Evolutionary conservation across 192 early-diverging fungal genomes (phyloP).

Genomic region (Lobulomyces angularis): DNA sequence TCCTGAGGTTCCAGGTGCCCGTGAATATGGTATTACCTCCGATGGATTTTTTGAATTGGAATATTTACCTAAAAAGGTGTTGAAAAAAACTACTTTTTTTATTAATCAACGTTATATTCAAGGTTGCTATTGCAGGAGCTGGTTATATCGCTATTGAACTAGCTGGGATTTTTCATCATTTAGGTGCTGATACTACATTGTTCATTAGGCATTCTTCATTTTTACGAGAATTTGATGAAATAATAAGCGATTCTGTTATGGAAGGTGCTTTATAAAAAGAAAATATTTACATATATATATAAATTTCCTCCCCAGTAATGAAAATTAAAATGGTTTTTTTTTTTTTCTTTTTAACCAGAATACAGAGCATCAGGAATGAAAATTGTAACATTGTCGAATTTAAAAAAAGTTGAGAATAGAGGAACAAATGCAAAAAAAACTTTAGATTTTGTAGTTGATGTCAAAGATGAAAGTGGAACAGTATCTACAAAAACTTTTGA

Average conservation of each 20-base stretch:
- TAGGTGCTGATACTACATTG: conserved; percentile 76
- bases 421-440: conserved; percentile 37
- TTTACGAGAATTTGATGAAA: conserved; percentile 73
- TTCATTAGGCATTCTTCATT: conserved; percentile 77
- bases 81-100: conserved; percentile 1
- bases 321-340: no score
- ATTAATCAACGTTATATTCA: conserved; percentile 8
- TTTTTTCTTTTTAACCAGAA: no score
- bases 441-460: conserved; percentile 19
- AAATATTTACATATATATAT: no score
- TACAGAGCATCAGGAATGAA: conserved; percentile 63
- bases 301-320: no score
- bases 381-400: conserved; percentile 55
- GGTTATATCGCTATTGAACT: conserved; percentile 97
- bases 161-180: conserved; percentile 78
- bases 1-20: conserved; percentile 67
- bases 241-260: conserved; percentile 67
- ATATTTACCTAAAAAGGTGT: conserved; percentile 75
- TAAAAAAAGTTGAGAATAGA: conserved; percentile 49
- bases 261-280: conserved; percentile 26
- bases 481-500: conserved; percentile 13
- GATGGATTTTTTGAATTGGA: conserved; percentile 96
- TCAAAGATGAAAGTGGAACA: conserved; percentile 11
- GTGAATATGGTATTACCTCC: conserved; percentile 60
- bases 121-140: conserved; percentile 58